Evolutionary conservation across 306 rosid species (phyloP).

Genomic region (Ormosia semicastrata): DNA sequence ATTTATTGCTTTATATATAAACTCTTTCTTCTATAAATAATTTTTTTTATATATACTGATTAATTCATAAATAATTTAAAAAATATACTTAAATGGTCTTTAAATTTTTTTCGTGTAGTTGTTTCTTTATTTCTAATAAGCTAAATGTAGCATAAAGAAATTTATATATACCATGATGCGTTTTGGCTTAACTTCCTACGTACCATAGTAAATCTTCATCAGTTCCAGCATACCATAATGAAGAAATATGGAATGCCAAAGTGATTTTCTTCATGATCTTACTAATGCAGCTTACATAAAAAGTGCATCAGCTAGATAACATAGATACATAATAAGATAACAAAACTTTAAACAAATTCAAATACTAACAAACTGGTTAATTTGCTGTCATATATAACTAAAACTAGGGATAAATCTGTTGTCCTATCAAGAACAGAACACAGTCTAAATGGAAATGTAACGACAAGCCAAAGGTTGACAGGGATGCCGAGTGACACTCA

Average conservation of each 20-base stretch:
- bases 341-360: neutral
- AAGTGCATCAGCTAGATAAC: neutral
- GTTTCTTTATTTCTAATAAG: no score
- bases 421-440: neutral
- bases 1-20: no score
- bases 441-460: neutral
- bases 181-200: no score
- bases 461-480: constrained; percentile 6
- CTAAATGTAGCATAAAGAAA: no score
- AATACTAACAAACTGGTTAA: neutral
- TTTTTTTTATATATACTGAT: no score
- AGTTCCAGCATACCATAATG: neutral
- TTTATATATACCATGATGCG: no score
- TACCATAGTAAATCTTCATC: no score
- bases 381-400: neutral
- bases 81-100: no score
- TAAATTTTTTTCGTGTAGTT: no score
- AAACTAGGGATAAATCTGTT: neutral
- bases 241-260: neutral
- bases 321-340: neutral
- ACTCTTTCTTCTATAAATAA: no score
- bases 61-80: no score
- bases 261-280: neutral
- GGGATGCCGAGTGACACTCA: neutral
- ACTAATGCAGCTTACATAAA: neutral